Conservation (phyloP, 768 basidiomycete genomes). For the Rubroboletus satanas region DNA sequence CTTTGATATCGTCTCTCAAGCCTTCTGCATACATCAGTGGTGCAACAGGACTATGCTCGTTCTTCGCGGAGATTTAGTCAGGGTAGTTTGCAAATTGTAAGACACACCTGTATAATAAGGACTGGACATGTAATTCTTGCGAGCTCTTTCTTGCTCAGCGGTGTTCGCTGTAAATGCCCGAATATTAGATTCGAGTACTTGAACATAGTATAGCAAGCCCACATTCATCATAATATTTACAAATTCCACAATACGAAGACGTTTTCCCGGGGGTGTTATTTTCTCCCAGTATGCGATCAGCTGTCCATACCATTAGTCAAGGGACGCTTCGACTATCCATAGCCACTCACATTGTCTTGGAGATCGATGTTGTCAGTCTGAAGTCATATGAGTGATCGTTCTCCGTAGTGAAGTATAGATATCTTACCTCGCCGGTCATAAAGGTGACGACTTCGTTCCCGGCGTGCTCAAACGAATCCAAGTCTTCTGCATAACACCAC, state of each 20-base stretch:
- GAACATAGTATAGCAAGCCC: conserved; percentile 20
- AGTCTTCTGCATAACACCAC: conserved; percentile 63
- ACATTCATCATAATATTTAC: conserved; percentile 61
- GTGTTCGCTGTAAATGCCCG: conserved; percentile 45
- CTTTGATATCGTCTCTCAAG: conserved; percentile 45
- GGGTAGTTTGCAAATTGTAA: not conserved
- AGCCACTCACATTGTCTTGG: conserved; percentile 55
- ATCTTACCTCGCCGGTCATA: conserved; percentile 54
- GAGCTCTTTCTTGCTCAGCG: conserved; percentile 45
- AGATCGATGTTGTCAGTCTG: conserved; percentile 45
- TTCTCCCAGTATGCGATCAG: conserved; percentile 64
- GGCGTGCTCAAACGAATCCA: conserved; percentile 65
- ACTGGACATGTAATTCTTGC: conserved; percentile 59
- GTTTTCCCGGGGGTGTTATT: conserved; percentile 48
- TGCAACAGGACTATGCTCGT: conserved; percentile 53
- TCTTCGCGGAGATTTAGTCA: conserved; percentile 36
- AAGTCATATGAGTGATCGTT: conserved; percentile 1
- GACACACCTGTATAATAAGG: conserved; percentile 61
- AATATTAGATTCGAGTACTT: not conserved
- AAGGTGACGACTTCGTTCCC: conserved; percentile 56
- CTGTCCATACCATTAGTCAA: conserved; percentile 35
- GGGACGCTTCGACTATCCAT: not conserved
- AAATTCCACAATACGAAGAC: conserved; percentile 50
- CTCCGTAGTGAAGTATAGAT: not conserved
- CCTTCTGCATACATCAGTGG: conserved; percentile 56